Conservation (phyloP, 208 protist genomes). For the Trypanosoma cruzi region DNA sequence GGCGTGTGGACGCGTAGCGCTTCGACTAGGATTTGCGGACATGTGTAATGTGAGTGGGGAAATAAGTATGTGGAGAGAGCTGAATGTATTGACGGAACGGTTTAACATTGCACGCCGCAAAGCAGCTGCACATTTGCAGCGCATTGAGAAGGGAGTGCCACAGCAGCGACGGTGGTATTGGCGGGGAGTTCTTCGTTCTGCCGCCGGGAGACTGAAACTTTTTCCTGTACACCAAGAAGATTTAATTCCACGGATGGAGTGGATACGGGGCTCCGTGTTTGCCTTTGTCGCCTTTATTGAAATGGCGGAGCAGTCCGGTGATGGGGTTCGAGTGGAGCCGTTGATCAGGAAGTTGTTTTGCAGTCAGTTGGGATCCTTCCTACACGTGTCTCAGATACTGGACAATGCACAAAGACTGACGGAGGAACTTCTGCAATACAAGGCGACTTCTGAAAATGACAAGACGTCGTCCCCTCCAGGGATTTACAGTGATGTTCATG, state of each 20-base stretch:
- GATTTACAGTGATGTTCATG: neutral
- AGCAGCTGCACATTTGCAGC: slow-evolving; percentile 65
- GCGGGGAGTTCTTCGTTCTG: slow-evolving; percentile 71
- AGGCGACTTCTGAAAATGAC: neutral
- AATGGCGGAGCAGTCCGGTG: slow-evolving; percentile 64
- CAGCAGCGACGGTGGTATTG: slow-evolving; percentile 91
- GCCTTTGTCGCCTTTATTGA: slow-evolving; percentile 83
- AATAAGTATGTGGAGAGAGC: slow-evolving; percentile 86
- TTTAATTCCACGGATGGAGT: slow-evolving; percentile 82
- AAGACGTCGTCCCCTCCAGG: neutral
- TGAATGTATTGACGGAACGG: slow-evolving; percentile 77
- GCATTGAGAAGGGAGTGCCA: slow-evolving; percentile 77
- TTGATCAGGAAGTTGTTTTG: slow-evolving; percentile 76
- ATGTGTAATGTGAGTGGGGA: slow-evolving; percentile 66
- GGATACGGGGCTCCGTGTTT: slow-evolving; percentile 76
- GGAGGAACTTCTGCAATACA: neutral
- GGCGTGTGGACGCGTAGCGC: slow-evolving; percentile 61
- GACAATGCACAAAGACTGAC: slow-evolving; percentile 16
- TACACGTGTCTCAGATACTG: slow-evolving; percentile 26
- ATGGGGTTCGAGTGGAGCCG: slow-evolving; percentile 42
- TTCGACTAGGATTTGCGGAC: slow-evolving; percentile 76
- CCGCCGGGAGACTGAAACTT: slow-evolving; percentile 52
- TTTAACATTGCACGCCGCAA: slow-evolving; percentile 57
- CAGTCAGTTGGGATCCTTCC: slow-evolving; percentile 47
- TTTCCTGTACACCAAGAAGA: slow-evolving; percentile 77